These are phyloP conservation scores for Neofusicoccum parvum DNA, from an alignment of 2,329 filamentous ascomycete genomes.

Conservation along the genomic window DNA sequence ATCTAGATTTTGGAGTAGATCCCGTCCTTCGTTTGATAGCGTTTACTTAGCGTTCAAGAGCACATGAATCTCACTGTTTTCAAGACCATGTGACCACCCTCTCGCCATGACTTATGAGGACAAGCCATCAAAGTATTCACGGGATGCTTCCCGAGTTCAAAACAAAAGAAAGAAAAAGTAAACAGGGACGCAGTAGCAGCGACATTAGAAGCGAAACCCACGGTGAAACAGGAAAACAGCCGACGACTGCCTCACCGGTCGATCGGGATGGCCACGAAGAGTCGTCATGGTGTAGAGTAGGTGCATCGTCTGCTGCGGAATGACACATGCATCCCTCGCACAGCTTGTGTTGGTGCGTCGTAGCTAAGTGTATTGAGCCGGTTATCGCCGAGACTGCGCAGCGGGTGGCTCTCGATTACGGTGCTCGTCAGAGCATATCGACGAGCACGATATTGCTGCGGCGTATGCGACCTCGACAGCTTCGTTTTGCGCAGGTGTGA, in stretches of 20 bases:
- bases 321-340: conserved; percentile 11
- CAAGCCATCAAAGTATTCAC: not conserved
- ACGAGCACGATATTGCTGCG: not conserved
- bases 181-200: not conserved
- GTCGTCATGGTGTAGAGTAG: not conserved
- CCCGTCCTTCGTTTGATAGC: not conserved
- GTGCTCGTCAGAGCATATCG: not conserved
- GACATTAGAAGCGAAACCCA: not conserved
- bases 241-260: not conserved
- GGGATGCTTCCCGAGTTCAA: not conserved
- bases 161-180: not conserved
- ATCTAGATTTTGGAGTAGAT: not conserved
- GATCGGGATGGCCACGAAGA: not conserved
- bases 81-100: not conserved
- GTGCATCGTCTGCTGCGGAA: conserved; percentile 5
- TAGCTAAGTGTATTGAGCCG: not conserved
- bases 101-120: not conserved
- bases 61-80: not conserved
- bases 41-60: not conserved
- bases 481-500: not conserved
- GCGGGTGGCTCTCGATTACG: conserved; percentile 2
- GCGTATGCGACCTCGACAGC: not conserved
- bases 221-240: not conserved
- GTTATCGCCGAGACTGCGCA: not conserved
- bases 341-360: conserved; percentile 10